Evolutionary conservation across 2,329 filamentous ascomycete species (phyloP).

Genomic region (Ophioceras dolichostomum): DNA sequence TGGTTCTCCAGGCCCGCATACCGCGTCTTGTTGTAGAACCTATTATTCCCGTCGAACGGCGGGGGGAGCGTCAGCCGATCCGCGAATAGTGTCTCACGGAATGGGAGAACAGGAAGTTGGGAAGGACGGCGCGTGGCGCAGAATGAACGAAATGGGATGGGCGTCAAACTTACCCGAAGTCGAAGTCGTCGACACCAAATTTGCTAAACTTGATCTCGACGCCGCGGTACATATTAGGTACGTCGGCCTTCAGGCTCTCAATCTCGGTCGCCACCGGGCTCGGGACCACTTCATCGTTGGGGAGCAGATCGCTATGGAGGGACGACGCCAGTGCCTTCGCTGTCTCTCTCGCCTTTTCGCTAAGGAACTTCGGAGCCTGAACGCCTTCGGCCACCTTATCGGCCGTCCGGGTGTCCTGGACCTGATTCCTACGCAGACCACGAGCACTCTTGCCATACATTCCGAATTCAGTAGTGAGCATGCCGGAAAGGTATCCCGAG

Average conservation of each 20-base stretch:
- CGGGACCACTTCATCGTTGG: background rate
- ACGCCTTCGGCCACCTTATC: slow-evolving; percentile 50
- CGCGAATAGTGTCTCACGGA: too few species aligned
- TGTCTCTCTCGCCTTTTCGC: slow-evolving; percentile 73
- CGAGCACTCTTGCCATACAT: slow-evolving; percentile 67
- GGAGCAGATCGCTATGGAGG: background rate
- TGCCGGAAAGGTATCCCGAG: slow-evolving; percentile 50
- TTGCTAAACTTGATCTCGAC: slow-evolving; percentile 99
- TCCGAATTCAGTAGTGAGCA: slow-evolving; percentile 64
- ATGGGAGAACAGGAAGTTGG: too few species aligned
- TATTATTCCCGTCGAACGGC: too few species aligned
- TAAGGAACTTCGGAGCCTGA: slow-evolving; percentile 81
- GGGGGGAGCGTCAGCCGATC: too few species aligned
- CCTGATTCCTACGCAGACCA: slow-evolving; percentile 66
- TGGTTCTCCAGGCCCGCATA: slow-evolving; percentile 93
- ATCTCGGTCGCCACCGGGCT: slow-evolving; percentile 34
- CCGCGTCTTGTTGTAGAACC: slow-evolving; percentile 86
- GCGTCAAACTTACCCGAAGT: slow-evolving; percentile 69
- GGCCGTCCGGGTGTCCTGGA: slow-evolving; percentile 59
- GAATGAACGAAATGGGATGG: too few species aligned
- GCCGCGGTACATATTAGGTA: slow-evolving; percentile 80
- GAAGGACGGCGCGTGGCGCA: too few species aligned
- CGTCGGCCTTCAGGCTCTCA: slow-evolving; percentile 66
- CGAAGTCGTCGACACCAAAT: slow-evolving; percentile 98
- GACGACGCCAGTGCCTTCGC: slow-evolving; percentile 24